Base-by-base conservation (phyloP, 305 asterid species). In the Fraxinus platypoda region DNA sequence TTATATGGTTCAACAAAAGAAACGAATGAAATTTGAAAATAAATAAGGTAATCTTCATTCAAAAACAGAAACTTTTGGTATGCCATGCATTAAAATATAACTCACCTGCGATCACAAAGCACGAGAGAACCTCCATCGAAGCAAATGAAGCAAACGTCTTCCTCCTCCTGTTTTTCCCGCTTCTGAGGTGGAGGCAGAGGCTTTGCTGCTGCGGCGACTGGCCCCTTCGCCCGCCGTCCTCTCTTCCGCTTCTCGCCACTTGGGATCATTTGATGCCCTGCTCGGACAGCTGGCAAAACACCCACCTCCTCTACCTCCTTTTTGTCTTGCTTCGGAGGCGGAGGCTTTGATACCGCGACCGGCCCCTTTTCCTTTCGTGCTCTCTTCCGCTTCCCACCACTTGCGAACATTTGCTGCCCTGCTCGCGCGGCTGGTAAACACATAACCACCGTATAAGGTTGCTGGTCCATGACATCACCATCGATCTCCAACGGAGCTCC, bases 151-250 rank as follows among this genome's bases (percentile, higher is more conserved):
- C 92, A 89, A 9, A 88, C 91, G 19, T 89, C 92, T 30, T 89
- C 92, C 54, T 88, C 90, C 81, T 87, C 90, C 23, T 31, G 80
- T 34, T 86, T 89, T 30, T 54, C 79, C 88, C 84, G 83, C 88
- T 91, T 91, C 25, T 84, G 76, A 71, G 15, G 26, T 26, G 91
- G 93, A 66, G 87, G 89, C 77, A 46, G n/a, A 46, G 54, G 54
- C 54, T 59, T 87, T 25, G 74, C 37, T 68, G 87, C 81, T 71
- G 41, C 21, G 73, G 31, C 83, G 19, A 46, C 17, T 64, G 82
- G 90, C 77, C 87, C 94, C 83, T 82, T 87, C 4, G 94, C 88
- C 74, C 92, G 95, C 49, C 99, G 87, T 2, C 99, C 98, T 49
- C 99, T 87, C 89, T 84, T 92, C 91, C 87, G 82, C 88, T 83